Evolutionary conservation across 2,329 filamentous ascomycete species (phyloP), one percentile per base, ranked within the genome.

Genomic region (Zarea fungicola): DNA sequence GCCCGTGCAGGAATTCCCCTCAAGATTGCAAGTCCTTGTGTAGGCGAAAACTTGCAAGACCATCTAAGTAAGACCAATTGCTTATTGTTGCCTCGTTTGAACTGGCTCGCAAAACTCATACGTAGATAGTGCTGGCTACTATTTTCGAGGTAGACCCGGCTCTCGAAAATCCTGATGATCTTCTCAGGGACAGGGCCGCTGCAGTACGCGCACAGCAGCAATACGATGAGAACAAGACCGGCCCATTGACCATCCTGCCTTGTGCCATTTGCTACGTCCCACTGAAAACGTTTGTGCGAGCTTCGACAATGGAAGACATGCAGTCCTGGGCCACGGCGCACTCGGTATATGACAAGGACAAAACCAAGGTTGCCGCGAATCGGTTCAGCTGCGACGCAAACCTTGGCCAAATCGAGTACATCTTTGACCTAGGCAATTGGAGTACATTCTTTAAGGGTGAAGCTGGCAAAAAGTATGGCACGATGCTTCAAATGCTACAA

Each of bases 31-130:
- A 50, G 31, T 19, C 41, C 34, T 6, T 29, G 25, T 14, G 80
- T 86, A 6, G 82, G 82, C 4, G 73, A 69, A 18, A 82, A 83
- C 60, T 64, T 84, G 4, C 72, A 80, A 60, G 78, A 84, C 59
- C 76, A 57, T 22, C 36, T 50, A 5, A 48, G 45, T 48, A 42
- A 25, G 45, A n/a, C n/a, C n/a, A n/a, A n/a, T n/a, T n/a, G n/a
- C n/a, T n/a, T n/a, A n/a, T n/a, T n/a, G n/a, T n/a, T 28, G 22
- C 21, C 21, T 19, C 8, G 6, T 4, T 3, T 18, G 10, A 7
- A 6, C n/a, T 23, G 1, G 18, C 4, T 16, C 18, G 8, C 23
- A 9, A 29, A 3, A 44, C 36, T 25, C 11, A 23, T 31, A 35
- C 13, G 42, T 42, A 51, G 37, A 11, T n/a, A 72, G 70, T 72